Percentiles rank a stretch among this genome's conserved stretches.
Conservation (phyloP, 331 rosid genomes). For the Malus hybrid region DNA sequence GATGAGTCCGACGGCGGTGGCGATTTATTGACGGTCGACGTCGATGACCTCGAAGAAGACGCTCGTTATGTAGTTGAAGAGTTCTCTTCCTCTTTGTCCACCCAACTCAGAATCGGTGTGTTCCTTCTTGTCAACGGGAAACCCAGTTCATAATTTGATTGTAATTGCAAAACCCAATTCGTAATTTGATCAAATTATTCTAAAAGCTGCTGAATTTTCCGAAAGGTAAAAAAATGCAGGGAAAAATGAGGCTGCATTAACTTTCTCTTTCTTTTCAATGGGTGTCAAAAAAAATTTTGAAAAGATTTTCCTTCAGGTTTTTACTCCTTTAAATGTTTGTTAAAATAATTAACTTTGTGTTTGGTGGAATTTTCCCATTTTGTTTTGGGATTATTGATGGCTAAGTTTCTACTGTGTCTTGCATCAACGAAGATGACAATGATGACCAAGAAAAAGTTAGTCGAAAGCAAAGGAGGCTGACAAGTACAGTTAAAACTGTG, state of each 20-base stretch:
- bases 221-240: neutral
- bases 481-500: conserved; percentile 32
- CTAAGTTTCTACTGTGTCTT: neutral
- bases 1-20: conserved; percentile 20
- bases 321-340: neutral
- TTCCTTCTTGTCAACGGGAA: neutral
- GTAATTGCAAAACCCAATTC: neutral
- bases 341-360: neutral
- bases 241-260: neutral
- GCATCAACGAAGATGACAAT: conserved; percentile 52
- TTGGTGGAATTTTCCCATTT: neutral
- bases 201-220: neutral
- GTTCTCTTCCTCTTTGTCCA: conserved; percentile 53
- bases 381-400: neutral
- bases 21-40: conserved; percentile 30
- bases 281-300: no score
- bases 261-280: neutral
- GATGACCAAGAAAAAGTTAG: conserved; percentile 26
- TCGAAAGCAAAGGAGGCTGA: conserved; percentile 42
- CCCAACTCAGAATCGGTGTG: conserved; percentile 45
- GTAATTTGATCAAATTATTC: neutral
- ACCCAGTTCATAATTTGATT: neutral
- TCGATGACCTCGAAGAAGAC: conserved; percentile 55
- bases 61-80: conserved; percentile 52
- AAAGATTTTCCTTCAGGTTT: neutral